A percentile compares a stretch with the other conserved stretches of the same genome.
Evolutionary conservation across 192 early-diverging fungal genomes (phyloP).

Genomic region (Backusella morwellensis): DNA sequence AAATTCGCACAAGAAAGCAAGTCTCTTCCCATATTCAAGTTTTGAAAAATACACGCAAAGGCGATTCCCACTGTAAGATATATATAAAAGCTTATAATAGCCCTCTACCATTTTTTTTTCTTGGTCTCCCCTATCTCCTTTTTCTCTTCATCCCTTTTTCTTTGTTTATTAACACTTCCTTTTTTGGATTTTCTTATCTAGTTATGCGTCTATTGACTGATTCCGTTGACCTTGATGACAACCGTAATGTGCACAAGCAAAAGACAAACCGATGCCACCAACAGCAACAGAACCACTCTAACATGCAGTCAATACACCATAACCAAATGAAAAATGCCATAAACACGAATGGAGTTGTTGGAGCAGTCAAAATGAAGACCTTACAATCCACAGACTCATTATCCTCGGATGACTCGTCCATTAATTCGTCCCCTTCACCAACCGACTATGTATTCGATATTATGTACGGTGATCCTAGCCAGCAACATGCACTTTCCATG

Average conservation of each 20-base stretch:
- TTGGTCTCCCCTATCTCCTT: neutral
- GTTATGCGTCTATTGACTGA: constrained; percentile 51
- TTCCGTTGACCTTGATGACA: constrained; percentile 44
- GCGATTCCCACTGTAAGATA: constrained; percentile 48
- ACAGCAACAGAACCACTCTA: neutral
- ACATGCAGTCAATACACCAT: neutral
- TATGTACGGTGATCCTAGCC: constrained; percentile 25
- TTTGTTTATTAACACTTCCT: constrained; percentile 9
- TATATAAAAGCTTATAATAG: neutral
- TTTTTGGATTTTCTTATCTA: neutral
- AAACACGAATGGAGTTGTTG: neutral
- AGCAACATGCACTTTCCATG: constrained; percentile 18
- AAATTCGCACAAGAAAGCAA: constrained; percentile 71
- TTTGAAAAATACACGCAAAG: constrained; percentile 68
- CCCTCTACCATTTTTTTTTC: neutral
- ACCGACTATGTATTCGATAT: constrained; percentile 41
- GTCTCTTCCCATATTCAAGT: constrained; percentile 82
- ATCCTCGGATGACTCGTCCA: constrained; percentile 38
- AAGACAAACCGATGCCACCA: constrained; percentile 4
- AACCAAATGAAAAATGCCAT: neutral
- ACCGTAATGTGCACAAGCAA: constrained; percentile 2
- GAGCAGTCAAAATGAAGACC: constrained; percentile 14
- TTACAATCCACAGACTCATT: constrained; percentile 28
- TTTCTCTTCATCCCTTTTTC: neutral
- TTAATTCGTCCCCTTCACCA: constrained; percentile 33